Evolutionary conservation across 129 eudicot genomes (phyloP).

Genomic region (Pulicaria dysenterica): DNA sequence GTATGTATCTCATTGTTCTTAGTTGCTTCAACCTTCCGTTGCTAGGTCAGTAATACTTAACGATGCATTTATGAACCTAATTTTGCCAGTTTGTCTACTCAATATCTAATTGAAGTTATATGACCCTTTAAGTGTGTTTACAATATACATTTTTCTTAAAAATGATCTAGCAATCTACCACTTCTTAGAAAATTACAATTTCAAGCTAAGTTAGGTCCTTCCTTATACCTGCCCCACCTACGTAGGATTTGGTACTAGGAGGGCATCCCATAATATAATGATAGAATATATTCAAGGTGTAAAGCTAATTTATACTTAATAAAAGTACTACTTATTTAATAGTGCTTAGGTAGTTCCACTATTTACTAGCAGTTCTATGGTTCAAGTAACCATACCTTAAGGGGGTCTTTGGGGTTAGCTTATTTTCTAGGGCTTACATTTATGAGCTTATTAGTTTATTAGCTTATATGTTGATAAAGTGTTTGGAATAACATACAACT

Average conservation of each 20-base stretch:
- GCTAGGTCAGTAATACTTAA: background rate
- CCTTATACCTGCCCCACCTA: too few species aligned
- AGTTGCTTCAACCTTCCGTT: background rate
- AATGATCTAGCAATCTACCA: background rate
- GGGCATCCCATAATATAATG: too few species aligned
- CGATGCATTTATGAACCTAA: background rate
- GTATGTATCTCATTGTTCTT: conserved; percentile 8
- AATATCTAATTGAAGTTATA: background rate
- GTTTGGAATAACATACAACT: too few species aligned
- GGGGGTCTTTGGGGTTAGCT: too few species aligned
- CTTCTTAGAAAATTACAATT: background rate
- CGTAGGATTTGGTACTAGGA: too few species aligned
- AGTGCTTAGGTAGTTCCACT: too few species aligned
- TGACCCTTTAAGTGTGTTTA: background rate
- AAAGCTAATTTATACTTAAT: too few species aligned
- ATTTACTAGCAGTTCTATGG: background rate
- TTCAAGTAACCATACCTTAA: background rate
- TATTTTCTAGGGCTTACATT: too few species aligned
- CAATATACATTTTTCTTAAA: background rate
- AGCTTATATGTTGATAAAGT: too few species aligned
- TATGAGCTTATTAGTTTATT: too few species aligned
- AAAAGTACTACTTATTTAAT: too few species aligned
- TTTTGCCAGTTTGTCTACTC: background rate
- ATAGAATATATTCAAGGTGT: too few species aligned
- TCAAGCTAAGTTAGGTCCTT: background rate